These are phyloP conservation scores for Rhamnella rubrinervis DNA, from an alignment of 331 rosid genomes.

Conservation along the genomic window DNA sequence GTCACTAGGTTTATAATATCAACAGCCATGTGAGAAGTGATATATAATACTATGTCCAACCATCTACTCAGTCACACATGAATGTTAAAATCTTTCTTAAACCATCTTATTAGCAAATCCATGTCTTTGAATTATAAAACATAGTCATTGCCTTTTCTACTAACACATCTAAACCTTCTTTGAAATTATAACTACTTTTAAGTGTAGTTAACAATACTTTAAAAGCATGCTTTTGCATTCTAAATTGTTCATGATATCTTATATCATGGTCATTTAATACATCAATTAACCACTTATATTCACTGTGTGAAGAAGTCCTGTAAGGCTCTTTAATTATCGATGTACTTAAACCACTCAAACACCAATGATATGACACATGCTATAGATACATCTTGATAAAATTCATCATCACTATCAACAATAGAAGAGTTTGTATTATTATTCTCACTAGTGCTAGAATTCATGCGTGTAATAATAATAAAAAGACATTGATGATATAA, in stretches of 20 bases:
- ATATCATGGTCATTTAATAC: background rate
- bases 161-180: background rate
- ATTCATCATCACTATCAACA: too few relatives aligned
- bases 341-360: too few relatives aligned
- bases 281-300: background rate
- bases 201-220: background rate
- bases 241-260: conserved; percentile 2
- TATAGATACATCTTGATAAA: too few relatives aligned
- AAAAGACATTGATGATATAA: too few relatives aligned
- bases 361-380: too few relatives aligned
- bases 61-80: background rate
- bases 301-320: too few relatives aligned
- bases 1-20: background rate
- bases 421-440: too few relatives aligned
- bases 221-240: background rate
- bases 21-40: background rate
- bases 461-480: too few relatives aligned
- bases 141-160: background rate
- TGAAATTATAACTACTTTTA: background rate
- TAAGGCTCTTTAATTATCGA: too few relatives aligned
- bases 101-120: background rate
- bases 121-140: background rate
- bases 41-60: background rate
- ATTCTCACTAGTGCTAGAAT: too few relatives aligned
- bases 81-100: conserved; percentile 3